A percentile compares a stretch with the other conserved stretches of the same genome.
phyloP scores from a whole-genome alignment of 1,284 basidiomycete genomes.

The Cutaneotrichosporon sp. region DNA sequence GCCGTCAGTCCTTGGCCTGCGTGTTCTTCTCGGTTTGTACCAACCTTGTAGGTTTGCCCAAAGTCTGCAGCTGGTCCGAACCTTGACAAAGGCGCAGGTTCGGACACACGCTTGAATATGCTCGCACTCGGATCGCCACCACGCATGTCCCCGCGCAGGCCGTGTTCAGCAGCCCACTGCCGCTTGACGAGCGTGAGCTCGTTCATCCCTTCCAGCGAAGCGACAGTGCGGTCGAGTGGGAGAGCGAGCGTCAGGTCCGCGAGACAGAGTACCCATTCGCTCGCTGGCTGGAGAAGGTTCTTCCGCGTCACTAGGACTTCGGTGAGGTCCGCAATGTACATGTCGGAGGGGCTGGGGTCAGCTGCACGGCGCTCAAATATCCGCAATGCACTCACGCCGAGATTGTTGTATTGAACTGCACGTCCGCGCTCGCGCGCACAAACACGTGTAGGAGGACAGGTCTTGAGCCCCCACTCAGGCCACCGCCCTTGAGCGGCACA shows the following conservation, averaged over 20 bases:
- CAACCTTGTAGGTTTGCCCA: slow-evolving; percentile 66
- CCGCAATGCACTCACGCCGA: slow-evolving; percentile 81
- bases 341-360: slow-evolving; percentile 68
- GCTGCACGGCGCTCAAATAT: no score
- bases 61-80: slow-evolving; percentile 58
- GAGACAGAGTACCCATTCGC: slow-evolving; percentile 77
- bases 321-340: slow-evolving; percentile 94
- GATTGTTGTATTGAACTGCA: slow-evolving; percentile 78
- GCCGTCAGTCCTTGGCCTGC: slow-evolving; percentile 7
- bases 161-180: slow-evolving; percentile 62
- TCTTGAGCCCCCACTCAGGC: not conserved
- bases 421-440: slow-evolving; percentile 70
- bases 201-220: slow-evolving; percentile 77
- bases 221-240: slow-evolving; percentile 91
- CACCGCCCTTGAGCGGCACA: not conserved
- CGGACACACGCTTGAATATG: slow-evolving; percentile 80
- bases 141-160: slow-evolving; percentile 49
- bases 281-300: slow-evolving; percentile 64
- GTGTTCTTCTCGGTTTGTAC: slow-evolving; percentile 15
- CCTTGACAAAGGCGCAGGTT: slow-evolving; percentile 56
- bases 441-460: slow-evolving; percentile 63
- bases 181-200: slow-evolving; percentile 79
- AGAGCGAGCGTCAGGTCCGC: slow-evolving; percentile 75
- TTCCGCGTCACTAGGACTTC: slow-evolving; percentile 72
- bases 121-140: slow-evolving; percentile 86